Evolutionary conservation across 345 rosid species (phyloP).

Genomic region (Arabis hirsuta): DNA sequence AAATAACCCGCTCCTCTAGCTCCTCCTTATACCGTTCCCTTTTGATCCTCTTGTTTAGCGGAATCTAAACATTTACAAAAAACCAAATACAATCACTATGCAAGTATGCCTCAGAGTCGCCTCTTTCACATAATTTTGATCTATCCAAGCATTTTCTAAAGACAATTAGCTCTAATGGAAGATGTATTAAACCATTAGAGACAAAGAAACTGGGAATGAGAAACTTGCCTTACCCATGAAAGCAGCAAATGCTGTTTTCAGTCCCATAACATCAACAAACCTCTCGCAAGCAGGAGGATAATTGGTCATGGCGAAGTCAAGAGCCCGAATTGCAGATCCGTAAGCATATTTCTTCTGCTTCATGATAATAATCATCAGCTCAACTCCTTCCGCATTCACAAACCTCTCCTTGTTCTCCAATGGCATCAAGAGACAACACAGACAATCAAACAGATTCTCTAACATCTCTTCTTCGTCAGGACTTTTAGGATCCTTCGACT

Average conservation of each 20-base stretch:
- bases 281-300: conserved; percentile 97
- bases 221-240: conserved; percentile 99
- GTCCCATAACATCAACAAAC: conserved; percentile 90
- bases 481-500: conserved; percentile 86
- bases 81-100: conserved; percentile 21
- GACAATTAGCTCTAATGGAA: neutral
- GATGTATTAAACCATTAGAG: neutral
- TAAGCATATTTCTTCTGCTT: conserved; percentile 98
- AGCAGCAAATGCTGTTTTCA: conserved; percentile 95
- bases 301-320: conserved; percentile 96
- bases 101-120: conserved; percentile 4
- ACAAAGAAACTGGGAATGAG: conserved; percentile 27
- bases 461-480: conserved; percentile 97
- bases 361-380: conserved; percentile 96
- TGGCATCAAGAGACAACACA: conserved; percentile 97
- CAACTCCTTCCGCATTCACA: conserved; percentile 95
- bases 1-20: conserved; percentile 82
- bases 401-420: conserved; percentile 98
- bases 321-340: conserved; percentile 87
- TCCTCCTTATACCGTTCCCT: conserved; percentile 88
- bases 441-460: conserved; percentile 84
- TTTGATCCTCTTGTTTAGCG: conserved; percentile 83
- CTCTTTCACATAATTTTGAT: conserved; percentile 3
- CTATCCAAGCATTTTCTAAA: neutral
- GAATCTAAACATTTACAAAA: conserved; percentile 59